These are phyloP conservation scores for Hortaea werneckii DNA, from an alignment of 2,329 filamentous ascomycete species.

Conservation along the genomic window DNA sequence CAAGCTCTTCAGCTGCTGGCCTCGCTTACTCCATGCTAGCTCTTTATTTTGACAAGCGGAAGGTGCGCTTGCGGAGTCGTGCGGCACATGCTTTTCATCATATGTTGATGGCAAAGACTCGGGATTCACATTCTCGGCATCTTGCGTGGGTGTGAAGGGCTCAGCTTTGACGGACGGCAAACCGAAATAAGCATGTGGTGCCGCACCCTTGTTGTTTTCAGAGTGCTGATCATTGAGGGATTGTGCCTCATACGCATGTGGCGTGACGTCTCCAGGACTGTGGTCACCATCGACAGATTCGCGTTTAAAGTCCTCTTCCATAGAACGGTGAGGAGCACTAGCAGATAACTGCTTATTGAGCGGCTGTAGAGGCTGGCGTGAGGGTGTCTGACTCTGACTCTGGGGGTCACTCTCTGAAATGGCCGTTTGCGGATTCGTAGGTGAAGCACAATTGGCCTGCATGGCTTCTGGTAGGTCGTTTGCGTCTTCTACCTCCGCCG, in stretches of 20 bases:
- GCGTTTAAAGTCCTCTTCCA: background rate
- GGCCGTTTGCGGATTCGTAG: no score
- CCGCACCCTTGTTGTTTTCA: background rate
- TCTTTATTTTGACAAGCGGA: conserved; percentile 5
- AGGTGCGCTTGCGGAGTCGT: conserved; percentile 4
- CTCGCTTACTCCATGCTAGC: background rate
- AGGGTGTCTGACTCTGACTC: background rate
- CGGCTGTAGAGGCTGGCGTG: conserved; percentile 9
- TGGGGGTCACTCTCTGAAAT: background rate
- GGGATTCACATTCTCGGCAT: background rate
- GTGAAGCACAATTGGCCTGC: no score
- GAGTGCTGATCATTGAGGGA: background rate
- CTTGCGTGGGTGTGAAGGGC: background rate
- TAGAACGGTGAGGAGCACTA: background rate
- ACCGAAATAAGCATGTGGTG: background rate
- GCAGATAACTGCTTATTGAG: conserved; percentile 8
- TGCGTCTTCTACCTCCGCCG: background rate
- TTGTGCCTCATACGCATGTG: background rate
- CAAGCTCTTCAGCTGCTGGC: conserved; percentile 23
- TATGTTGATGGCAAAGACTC: background rate
- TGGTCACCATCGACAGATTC: background rate
- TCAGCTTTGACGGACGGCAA: background rate
- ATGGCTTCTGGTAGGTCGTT: no score
- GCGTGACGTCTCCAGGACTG: background rate
- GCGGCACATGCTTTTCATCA: conserved; percentile 1